phyloP scores from a whole-genome alignment of 2,329 filamentous ascomycete species.

The Elsinoe fawcettii region DNA sequence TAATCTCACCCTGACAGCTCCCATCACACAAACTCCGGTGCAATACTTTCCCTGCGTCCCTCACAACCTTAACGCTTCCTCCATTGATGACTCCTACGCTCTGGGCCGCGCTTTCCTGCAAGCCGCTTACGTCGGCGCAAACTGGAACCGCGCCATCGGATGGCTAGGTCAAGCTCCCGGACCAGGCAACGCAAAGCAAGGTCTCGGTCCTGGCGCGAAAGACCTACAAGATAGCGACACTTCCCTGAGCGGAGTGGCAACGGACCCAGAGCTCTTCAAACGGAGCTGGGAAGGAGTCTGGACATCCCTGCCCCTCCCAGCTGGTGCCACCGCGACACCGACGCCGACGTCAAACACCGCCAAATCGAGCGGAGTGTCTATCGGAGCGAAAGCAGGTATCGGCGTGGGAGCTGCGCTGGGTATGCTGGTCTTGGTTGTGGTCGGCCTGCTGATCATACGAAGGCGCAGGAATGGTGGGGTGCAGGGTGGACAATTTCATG shows the following conservation, averaged over 20 bases:
- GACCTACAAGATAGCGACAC: constrained; percentile 15
- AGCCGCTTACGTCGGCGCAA: constrained; percentile 40
- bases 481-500: too few species aligned
- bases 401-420: too few species aligned
- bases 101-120: constrained; percentile 43
- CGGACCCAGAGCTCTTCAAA: background rate
- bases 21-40: constrained; percentile 28
- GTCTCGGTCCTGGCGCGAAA: constrained; percentile 1
- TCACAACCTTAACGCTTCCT: constrained; percentile 17
- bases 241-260: constrained; percentile 13
- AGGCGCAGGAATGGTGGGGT: too few species aligned
- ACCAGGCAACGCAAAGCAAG: constrained; percentile 21
- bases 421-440: too few species aligned
- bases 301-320: too few species aligned
- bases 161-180: constrained; percentile 39
- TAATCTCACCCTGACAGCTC: constrained; percentile 34
- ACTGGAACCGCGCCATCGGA: constrained; percentile 27
- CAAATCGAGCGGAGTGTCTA: too few species aligned
- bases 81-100: constrained; percentile 22
- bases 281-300: background rate
- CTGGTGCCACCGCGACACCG: too few species aligned
- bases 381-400: too few species aligned
- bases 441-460: too few species aligned
- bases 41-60: constrained; percentile 40
- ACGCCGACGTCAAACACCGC: too few species aligned